Percentiles rank a stretch among this genome's conserved stretches.
Evolutionary conservation across 2,329 filamentous ascomycete genomes (phyloP).

Genomic region (Fusarium sp.): DNA sequence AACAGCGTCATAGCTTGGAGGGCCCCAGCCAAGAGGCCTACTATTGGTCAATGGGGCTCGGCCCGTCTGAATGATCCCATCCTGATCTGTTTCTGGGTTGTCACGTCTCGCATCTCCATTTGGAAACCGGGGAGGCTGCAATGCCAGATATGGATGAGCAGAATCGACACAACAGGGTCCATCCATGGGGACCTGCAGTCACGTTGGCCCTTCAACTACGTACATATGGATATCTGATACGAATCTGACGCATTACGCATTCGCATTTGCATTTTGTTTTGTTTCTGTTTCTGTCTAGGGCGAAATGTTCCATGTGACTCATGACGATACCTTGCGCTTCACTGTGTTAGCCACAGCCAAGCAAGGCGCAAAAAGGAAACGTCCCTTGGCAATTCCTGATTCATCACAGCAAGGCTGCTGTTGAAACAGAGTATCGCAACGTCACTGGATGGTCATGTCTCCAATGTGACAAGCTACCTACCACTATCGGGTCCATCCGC

Average conservation of each 20-base stretch:
- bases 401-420: conserved; percentile 13
- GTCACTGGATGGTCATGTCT: conserved; percentile 34
- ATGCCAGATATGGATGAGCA: conserved; percentile 26
- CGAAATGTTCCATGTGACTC: conserved; percentile 26
- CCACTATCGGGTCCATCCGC: conserved; percentile 26
- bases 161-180: conserved; percentile 11
- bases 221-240: neutral
- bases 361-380: conserved; percentile 31
- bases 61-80: conserved; percentile 19
- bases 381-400: conserved; percentile 25
- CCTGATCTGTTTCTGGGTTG: conserved; percentile 35
- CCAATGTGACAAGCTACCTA: conserved; percentile 9
- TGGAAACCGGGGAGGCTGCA: conserved; percentile 28
- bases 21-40: conserved; percentile 13
- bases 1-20: conserved; percentile 28
- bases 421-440: conserved; percentile 24
- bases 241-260: conserved; percentile 12
- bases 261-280: neutral
- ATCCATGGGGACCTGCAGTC: conserved; percentile 28
- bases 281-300: conserved; percentile 18
- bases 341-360: neutral
- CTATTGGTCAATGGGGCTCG: conserved; percentile 35
- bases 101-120: conserved; percentile 33
- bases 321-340: conserved; percentile 27
- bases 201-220: conserved; percentile 26